Conservation (phyloP, 2,329 filamentous ascomycete genomes). For the Colletotrichum karsti region DNA sequence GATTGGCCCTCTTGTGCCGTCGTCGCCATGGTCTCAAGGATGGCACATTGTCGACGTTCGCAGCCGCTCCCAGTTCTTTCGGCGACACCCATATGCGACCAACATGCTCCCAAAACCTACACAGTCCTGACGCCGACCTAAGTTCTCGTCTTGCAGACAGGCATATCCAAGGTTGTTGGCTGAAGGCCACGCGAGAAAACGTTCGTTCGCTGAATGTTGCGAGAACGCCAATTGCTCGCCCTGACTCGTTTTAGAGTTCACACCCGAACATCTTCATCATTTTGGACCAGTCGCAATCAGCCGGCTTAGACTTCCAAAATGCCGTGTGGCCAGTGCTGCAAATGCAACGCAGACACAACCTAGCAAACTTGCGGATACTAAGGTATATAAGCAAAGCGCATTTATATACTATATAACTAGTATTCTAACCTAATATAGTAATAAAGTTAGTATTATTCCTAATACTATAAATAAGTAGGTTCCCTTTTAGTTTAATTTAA, state of each 20-base stretch:
- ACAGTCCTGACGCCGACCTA: not conserved
- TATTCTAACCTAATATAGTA: too few relatives aligned
- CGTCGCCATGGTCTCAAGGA: not conserved
- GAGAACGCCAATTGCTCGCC: not conserved
- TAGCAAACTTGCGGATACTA: not conserved
- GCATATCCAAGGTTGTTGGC: constrained; percentile 1
- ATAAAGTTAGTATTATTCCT: too few relatives aligned
- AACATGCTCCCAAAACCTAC: too few relatives aligned
- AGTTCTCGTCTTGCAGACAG: not conserved
- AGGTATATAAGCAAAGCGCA: too few relatives aligned
- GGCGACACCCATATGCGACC: not conserved
- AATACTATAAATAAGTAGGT: too few relatives aligned
- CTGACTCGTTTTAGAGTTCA: constrained; percentile 26
- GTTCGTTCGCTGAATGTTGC: constrained; percentile 8
- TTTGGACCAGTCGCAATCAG: constrained; percentile 25
- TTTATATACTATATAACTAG: too few relatives aligned
- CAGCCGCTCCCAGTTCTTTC: not conserved
- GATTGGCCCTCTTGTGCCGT: not conserved
- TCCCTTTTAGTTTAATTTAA: too few relatives aligned
- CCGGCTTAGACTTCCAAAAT: constrained; percentile 21
- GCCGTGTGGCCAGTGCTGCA: constrained; percentile 19
- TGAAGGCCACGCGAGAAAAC: constrained; percentile 4
- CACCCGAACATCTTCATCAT: constrained; percentile 24
- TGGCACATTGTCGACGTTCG: not conserved
- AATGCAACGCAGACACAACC: not conserved